A percentile compares a stretch with the other conserved stretches of the same genome.
phyloP scores from a whole-genome alignment of 805 yeast species.

The Candida fluviatilis region DNA sequence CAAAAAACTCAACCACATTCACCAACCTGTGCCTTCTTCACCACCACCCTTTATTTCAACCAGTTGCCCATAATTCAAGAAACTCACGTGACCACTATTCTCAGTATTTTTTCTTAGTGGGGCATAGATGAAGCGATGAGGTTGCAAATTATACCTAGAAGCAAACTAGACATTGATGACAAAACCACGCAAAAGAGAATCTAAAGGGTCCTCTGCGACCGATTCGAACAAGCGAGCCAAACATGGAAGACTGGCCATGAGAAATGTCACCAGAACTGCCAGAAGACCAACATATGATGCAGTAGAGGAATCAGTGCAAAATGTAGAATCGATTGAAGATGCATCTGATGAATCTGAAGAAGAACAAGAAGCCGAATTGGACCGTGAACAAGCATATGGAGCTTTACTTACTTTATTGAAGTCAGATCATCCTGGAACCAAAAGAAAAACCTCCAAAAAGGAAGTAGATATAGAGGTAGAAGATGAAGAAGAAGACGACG shows the following conservation, averaged over 20 bases:
- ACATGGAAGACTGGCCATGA: constrained; percentile 57
- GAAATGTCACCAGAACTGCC: constrained; percentile 56
- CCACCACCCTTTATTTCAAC: no score
- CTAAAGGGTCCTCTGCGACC: background rate
- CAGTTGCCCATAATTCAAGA: no score
- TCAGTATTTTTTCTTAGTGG: background rate
- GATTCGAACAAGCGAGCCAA: constrained; percentile 19
- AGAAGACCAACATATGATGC: constrained; percentile 24
- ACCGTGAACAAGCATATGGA: constrained; percentile 47
- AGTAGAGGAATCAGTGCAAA: constrained; percentile 6
- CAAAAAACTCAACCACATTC: no score
- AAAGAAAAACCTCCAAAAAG: constrained; percentile 11
- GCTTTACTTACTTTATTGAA: constrained; percentile 63
- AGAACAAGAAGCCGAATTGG: constrained; percentile 11
- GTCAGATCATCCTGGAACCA: constrained; percentile 33
- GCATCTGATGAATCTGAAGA: constrained; percentile 12
- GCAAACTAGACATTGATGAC: background rate
- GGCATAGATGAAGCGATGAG: constrained; percentile 1
- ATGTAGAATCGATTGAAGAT: constrained; percentile 4
- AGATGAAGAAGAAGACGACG: constrained; percentile 11
- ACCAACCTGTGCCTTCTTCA: no score
- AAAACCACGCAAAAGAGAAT: background rate
- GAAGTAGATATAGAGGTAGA: constrained; percentile 5
- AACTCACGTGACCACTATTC: background rate
- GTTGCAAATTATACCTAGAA: background rate